phyloP scores from a whole-genome alignment of 495 filamentous ascomycete genomes.

The Hamigera avellanea region DNA sequence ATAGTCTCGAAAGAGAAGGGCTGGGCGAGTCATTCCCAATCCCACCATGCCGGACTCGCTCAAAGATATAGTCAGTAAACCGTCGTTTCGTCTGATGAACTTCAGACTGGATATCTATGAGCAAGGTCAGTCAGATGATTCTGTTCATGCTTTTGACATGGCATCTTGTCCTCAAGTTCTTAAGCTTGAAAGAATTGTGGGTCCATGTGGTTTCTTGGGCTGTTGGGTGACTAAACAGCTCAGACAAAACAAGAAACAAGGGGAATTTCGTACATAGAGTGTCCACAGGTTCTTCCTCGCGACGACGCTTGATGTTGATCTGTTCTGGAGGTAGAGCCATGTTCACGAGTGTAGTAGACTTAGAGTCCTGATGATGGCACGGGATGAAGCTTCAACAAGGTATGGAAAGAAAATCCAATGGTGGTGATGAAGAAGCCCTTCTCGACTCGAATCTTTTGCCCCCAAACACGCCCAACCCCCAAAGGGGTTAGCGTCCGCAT shows the following conservation, averaged over 20 bases:
- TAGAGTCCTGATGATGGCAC: constrained; percentile 1
- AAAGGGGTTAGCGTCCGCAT: too few species aligned
- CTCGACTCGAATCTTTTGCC: too few species aligned
- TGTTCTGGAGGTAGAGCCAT: constrained; percentile 40
- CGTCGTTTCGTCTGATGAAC: constrained; percentile 36
- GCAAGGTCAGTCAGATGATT: constrained; percentile 3
- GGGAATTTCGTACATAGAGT: constrained; percentile 35
- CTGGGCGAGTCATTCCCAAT: constrained; percentile 9
- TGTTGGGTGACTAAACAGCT: too few species aligned
- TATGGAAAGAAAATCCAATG: too few species aligned
- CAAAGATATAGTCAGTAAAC: constrained; percentile 38
- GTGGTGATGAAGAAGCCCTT: too few species aligned
- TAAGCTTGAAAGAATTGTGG: too few species aligned
- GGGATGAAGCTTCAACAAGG: neutral
- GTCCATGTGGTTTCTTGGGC: too few species aligned
- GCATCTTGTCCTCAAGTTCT: too few species aligned
- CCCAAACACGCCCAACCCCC: neutral
- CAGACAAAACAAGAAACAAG: constrained; percentile 2
- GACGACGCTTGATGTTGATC: constrained; percentile 44
- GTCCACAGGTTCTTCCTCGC: constrained; percentile 44
- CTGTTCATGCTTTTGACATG: too few species aligned
- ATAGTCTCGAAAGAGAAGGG: constrained; percentile 7
- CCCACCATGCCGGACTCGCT: constrained; percentile 21
- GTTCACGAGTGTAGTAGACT: neutral
- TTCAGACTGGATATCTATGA: constrained; percentile 33